phyloP scores from a whole-genome alignment of 495 filamentous ascomycete species.

The Aspergillus nidulans region DNA sequence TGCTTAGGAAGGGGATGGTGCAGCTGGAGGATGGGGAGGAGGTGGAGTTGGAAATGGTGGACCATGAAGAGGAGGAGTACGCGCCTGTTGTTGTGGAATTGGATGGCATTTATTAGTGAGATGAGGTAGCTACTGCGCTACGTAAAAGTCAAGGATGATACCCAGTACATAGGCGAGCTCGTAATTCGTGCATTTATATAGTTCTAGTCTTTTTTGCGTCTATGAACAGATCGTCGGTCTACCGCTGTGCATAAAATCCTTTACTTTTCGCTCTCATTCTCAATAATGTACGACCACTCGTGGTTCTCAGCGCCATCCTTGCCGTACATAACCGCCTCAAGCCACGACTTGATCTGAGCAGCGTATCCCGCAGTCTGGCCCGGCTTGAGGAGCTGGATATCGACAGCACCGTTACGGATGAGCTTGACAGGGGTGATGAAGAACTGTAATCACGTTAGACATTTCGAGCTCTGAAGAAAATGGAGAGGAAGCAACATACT shows the following conservation, averaged over 20 bases:
- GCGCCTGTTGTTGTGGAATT: constrained; percentile 77
- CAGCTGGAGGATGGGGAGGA: constrained; percentile 72
- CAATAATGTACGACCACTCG: constrained; percentile 73
- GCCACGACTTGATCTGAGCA: constrained; percentile 67
- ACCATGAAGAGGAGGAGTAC: constrained; percentile 70
- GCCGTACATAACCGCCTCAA: constrained; percentile 83
- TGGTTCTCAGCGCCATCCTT: constrained; percentile 71
- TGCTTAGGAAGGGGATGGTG: constrained; percentile 60
- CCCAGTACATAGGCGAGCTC: not conserved
- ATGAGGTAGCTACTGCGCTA: too few species aligned
- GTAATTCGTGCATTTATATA: not conserved
- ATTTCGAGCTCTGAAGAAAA: not conserved
- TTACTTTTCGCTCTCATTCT: constrained; percentile 47
- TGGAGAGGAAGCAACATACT: constrained; percentile 41
- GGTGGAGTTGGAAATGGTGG: constrained; percentile 71
- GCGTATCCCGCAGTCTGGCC: constrained; percentile 62
- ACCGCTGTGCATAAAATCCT: not conserved
- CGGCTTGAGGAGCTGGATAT: constrained; percentile 61
- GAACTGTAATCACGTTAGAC: constrained; percentile 45
- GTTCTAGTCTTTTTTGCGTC: not conserved
- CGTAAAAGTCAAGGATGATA: not conserved
- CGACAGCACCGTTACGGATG: constrained; percentile 67
- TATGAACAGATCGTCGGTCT: not conserved
- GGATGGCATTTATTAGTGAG: constrained; percentile 6
- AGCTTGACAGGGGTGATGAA: constrained; percentile 73